Percentiles rank a stretch among this genome's conserved stretches.
These are phyloP conservation scores for Lyophyllum decastes DNA, from an alignment of 768 basidiomycete species.

Conservation along the genomic window DNA sequence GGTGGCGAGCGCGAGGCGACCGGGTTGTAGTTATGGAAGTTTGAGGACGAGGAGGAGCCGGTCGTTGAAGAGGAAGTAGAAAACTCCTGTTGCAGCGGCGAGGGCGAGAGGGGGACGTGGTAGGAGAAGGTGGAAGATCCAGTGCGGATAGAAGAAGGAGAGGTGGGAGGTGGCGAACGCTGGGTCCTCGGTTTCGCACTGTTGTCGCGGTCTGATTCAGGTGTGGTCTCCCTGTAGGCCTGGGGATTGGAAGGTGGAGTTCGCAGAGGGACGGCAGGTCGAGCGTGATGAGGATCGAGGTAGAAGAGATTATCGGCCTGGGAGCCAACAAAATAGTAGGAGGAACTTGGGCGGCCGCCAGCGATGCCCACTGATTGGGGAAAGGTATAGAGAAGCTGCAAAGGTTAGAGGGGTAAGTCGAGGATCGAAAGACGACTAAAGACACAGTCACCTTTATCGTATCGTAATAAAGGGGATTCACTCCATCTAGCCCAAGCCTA, in stretches of 20 bases:
- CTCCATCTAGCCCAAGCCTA: constrained; percentile 86
- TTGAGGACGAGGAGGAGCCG: constrained; percentile 28
- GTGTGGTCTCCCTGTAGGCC: constrained; percentile 13
- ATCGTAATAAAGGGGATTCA: constrained; percentile 94
- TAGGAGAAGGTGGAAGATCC: constrained; percentile 54
- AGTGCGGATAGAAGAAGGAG: constrained; percentile 54
- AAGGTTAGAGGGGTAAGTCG: not conserved
- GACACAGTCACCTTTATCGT: constrained; percentile 47
- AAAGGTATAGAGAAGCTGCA: constrained; percentile 82
- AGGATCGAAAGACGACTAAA: not conserved
- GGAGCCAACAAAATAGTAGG: constrained; percentile 95
- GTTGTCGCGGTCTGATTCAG: constrained; percentile 23
- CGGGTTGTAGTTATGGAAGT: not conserved
- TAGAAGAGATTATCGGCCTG: constrained; percentile 89
- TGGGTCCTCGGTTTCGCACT: not conserved
- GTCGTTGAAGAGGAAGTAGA: constrained; percentile 33
- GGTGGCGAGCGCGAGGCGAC: constrained; percentile 21
- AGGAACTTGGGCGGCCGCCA: constrained; percentile 94
- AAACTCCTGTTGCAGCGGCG: constrained; percentile 65
- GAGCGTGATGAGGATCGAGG: constrained; percentile 78
- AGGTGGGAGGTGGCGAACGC: constrained; percentile 35
- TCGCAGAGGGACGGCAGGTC: constrained; percentile 74
- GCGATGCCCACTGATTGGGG: constrained; percentile 97
- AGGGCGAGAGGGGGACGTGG: constrained; percentile 61
- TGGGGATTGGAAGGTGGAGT: constrained; percentile 28